A percentile compares a stretch with the other conserved stretches of the same genome.
Conservation (phyloP, 2,329 filamentous ascomycete species). For the Cladosporium sp. region DNA sequence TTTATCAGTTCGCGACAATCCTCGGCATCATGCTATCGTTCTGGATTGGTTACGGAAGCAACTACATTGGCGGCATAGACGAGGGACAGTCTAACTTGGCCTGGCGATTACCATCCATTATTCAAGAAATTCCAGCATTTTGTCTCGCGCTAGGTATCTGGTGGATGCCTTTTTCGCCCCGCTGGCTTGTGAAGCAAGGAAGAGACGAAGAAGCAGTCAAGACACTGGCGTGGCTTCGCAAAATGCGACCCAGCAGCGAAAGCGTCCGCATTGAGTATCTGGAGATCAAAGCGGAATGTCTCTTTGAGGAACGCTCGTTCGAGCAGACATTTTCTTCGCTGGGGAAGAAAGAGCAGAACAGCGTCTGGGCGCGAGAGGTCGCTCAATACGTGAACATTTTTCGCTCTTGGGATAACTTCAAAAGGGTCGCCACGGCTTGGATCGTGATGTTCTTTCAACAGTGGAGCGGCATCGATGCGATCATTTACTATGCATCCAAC, state of each 20-base stretch:
- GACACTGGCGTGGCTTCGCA: slow-evolving; percentile 23
- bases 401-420: slow-evolving; percentile 19
- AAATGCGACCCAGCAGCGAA: slow-evolving; percentile 19
- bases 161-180: slow-evolving; percentile 24
- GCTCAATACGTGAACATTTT: slow-evolving; percentile 17
- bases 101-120: slow-evolving; percentile 44
- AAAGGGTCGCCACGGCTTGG: slow-evolving; percentile 20
- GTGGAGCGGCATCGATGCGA: slow-evolving; percentile 43
- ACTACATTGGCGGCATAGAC: slow-evolving; percentile 24
- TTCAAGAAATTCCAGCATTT: slow-evolving; percentile 39
- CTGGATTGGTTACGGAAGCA: slow-evolving; percentile 21
- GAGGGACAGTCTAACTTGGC: slow-evolving; percentile 28
- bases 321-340: slow-evolving; percentile 17
- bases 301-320: slow-evolving; percentile 24
- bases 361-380: slow-evolving; percentile 12
- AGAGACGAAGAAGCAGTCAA: slow-evolving; percentile 24
- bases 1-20: slow-evolving; percentile 4
- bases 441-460: slow-evolving; percentile 23
- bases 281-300: slow-evolving; percentile 26
- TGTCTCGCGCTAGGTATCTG: slow-evolving; percentile 28
- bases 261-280: slow-evolving; percentile 26
- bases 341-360: slow-evolving; percentile 1
- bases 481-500: slow-evolving; percentile 37
- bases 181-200: slow-evolving; percentile 26
- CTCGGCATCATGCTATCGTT: slow-evolving; percentile 11